Percentiles rank a stretch among this genome's conserved stretches.
Conservation (phyloP, 768 basidiomycete genomes). For the Lactarius sanguifluus region DNA sequence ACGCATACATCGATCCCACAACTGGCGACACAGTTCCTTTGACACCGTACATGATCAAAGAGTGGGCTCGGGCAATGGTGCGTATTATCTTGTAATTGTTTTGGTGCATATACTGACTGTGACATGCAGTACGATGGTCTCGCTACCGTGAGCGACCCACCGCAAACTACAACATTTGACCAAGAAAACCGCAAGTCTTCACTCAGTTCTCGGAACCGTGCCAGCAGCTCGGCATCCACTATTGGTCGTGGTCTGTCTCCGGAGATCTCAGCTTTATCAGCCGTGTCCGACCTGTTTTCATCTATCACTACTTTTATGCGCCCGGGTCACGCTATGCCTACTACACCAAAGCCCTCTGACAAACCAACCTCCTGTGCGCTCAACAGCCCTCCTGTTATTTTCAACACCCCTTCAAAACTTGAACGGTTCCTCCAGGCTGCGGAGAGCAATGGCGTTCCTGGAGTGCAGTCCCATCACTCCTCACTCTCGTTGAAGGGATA, state of each 20-base stretch:
- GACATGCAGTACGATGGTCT: not conserved
- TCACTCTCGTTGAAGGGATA: not conserved
- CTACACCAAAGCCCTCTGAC: too few species aligned
- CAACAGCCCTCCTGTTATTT: not conserved
- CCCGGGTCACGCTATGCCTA: too few species aligned
- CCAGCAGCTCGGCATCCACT: not conserved
- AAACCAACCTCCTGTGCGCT: too few species aligned
- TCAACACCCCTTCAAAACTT: not conserved
- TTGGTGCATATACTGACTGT: not conserved
- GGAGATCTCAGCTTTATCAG: too few species aligned
- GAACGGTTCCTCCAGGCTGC: not conserved
- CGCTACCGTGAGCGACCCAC: not conserved
- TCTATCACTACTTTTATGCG: too few species aligned
- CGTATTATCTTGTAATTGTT: not conserved
- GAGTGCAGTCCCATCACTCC: not conserved
- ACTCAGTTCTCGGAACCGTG: not conserved
- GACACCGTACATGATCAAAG: not conserved
- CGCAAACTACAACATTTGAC: not conserved
- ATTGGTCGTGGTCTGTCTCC: too few species aligned
- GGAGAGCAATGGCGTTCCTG: not conserved
- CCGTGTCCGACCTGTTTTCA: too few species aligned
- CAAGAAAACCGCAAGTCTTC: not conserved
- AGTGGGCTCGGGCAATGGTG: not conserved
- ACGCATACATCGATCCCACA: too few species aligned
- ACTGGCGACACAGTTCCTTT: too few species aligned